phyloP scores from a whole-genome alignment of 2,329 filamentous ascomycete genomes.

The Fusarium pseudograminearum region DNA sequence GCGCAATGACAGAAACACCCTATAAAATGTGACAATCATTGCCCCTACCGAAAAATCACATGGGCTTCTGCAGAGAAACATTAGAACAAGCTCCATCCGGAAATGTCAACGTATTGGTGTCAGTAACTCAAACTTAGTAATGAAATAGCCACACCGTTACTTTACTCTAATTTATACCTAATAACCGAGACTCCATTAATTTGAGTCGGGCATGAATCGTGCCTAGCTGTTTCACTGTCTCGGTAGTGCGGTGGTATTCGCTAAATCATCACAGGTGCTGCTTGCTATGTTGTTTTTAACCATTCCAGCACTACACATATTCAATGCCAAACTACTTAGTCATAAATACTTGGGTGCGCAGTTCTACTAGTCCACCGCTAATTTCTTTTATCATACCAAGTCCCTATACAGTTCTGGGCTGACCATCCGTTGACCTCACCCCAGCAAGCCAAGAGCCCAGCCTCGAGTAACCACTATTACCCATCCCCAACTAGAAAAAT shows the following conservation, averaged over 20 bases:
- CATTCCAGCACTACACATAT: not conserved
- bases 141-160: not conserved
- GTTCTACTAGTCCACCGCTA: not conserved
- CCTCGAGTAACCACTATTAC: not conserved
- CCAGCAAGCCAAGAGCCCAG: constrained; percentile 17
- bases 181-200: not conserved
- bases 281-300: not conserved
- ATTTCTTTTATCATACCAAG: not conserved
- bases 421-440: not conserved
- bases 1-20: not conserved
- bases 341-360: not conserved
- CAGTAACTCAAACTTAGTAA: not conserved
- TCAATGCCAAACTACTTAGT: not conserved
- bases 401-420: not conserved
- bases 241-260: not conserved
- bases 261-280: not conserved
- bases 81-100: not conserved
- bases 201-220: not conserved
- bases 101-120: not conserved
- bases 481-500: not conserved
- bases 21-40: not conserved
- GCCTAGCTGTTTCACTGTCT: not conserved
- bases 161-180: not conserved
- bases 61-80: not conserved
- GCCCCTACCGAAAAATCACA: not conserved